Conservation (phyloP, 2,329 filamentous ascomycete species). For the Dissoconium aciculare region DNA sequence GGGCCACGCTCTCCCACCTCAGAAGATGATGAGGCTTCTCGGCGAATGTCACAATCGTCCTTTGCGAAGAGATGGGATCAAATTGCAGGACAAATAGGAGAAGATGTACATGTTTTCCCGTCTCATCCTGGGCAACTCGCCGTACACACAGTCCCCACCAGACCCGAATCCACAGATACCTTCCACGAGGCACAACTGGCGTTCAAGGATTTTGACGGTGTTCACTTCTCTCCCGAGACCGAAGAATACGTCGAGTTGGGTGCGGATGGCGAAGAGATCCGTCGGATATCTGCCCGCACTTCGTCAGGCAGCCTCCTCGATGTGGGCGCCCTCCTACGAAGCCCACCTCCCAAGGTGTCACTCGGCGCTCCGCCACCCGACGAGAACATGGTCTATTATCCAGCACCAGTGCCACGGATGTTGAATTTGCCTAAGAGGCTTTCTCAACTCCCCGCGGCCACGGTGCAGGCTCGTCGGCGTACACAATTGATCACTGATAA, state of each 20-base stretch:
- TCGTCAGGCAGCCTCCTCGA: slow-evolving; percentile 18
- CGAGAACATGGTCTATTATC: slow-evolving; percentile 84
- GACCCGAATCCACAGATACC: slow-evolving; percentile 42
- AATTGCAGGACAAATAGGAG: slow-evolving; percentile 19
- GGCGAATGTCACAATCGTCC: slow-evolving; percentile 13
- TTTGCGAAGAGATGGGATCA: slow-evolving; percentile 19
- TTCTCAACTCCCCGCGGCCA: slow-evolving; percentile 54
- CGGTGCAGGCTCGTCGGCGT: slow-evolving; percentile 52
- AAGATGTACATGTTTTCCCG: slow-evolving; percentile 16
- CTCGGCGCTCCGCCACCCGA: slow-evolving; percentile 44
- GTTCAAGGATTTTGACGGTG: slow-evolving; percentile 71
- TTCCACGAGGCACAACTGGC: slow-evolving; percentile 50
- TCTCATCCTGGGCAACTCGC: slow-evolving; percentile 12
- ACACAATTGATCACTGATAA: slow-evolving; percentile 54
- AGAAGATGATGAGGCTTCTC: slow-evolving; percentile 13
- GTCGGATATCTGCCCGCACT: slow-evolving; percentile 19
- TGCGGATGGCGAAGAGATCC: slow-evolving; percentile 21
- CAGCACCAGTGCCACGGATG: slow-evolving; percentile 84
- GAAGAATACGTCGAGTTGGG: slow-evolving; percentile 23
- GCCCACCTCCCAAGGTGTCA: neutral
- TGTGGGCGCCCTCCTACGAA: slow-evolving; percentile 17
- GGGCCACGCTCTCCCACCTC: slow-evolving; percentile 14
- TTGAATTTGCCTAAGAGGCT: slow-evolving; percentile 81
- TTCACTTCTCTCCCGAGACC: slow-evolving; percentile 50
- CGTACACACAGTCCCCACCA: slow-evolving; percentile 7